Percentiles rank a stretch among this genome's conserved stretches.
Conservation (phyloP, 179 eudicot species). For the Silene noctiflora region DNA sequence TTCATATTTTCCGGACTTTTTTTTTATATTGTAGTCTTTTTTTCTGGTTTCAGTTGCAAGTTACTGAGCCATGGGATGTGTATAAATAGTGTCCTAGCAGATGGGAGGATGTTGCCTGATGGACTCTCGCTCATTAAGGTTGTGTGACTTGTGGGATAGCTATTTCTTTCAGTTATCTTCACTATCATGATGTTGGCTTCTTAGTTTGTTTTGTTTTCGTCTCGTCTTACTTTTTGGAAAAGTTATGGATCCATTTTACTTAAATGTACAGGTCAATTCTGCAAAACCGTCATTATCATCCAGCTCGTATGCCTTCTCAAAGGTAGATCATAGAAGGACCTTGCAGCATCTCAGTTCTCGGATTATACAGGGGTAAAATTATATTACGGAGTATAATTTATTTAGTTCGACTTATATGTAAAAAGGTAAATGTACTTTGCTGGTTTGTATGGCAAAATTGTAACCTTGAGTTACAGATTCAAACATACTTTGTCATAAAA, state of each 20-base stretch:
- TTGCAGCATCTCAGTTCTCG: not conserved
- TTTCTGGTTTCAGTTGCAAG: not conserved
- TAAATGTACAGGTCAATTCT: not conserved
- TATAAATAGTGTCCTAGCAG: not conserved
- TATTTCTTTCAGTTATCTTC: not conserved
- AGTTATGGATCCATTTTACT: not conserved
- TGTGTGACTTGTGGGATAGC: slow-evolving; percentile 2
- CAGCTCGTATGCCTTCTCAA: not conserved
- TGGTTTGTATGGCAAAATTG: too few relatives aligned
- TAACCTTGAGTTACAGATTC: not conserved
- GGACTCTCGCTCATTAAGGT: slow-evolving; percentile 8
- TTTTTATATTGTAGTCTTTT: not conserved
- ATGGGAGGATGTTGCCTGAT: not conserved
- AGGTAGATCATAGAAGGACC: not conserved
- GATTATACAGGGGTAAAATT: too few relatives aligned
- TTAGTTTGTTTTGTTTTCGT: slow-evolving; percentile 1
- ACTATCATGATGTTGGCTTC: not conserved
- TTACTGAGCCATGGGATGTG: not conserved
- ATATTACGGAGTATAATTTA: too few relatives aligned
- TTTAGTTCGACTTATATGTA: too few relatives aligned
- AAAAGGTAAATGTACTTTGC: too few relatives aligned
- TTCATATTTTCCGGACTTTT: not conserved
- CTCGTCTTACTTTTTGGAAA: not conserved
- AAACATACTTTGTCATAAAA: not conserved
- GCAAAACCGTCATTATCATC: not conserved